A percentile compares a stretch with the other conserved stretches of the same genome.
phyloP scores from a whole-genome alignment of 2,329 filamentous ascomycete species.

The Trichoderma cornu-damae region DNA sequence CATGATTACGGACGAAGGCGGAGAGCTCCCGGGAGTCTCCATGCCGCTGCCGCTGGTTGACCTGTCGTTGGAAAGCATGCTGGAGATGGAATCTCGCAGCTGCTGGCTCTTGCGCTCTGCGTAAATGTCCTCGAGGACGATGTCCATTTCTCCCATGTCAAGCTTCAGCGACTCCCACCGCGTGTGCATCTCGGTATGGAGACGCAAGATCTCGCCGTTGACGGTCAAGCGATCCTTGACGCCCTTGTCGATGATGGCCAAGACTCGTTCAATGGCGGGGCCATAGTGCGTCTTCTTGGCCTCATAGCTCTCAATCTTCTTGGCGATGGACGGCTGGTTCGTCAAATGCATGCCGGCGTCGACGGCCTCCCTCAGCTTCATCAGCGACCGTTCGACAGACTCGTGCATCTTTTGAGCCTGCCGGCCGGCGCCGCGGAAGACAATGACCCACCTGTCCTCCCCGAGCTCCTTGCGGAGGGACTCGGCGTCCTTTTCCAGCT shows the following conservation, averaged over 20 bases:
- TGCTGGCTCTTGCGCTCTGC: conserved; percentile 62
- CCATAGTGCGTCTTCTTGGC: conserved; percentile 93
- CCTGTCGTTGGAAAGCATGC: conserved; percentile 77
- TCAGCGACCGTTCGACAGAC: conserved; percentile 81
- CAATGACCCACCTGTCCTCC: conserved; percentile 92
- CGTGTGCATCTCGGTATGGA: conserved; percentile 80
- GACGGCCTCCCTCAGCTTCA: conserved; percentile 74
- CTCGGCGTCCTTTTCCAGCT: conserved; percentile 85
- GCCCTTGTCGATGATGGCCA: conserved; percentile 92
- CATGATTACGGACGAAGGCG: conserved; percentile 58
- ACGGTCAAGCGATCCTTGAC: conserved; percentile 92
- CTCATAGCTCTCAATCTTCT: conserved; percentile 89
- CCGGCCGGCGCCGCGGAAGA: conserved; percentile 86
- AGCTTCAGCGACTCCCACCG: conserved; percentile 72
- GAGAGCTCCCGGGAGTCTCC: conserved; percentile 66
- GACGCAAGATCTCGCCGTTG: conserved; percentile 86
- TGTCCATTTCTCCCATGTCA: conserved; percentile 73
- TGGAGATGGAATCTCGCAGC: conserved; percentile 87
- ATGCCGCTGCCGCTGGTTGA: conserved; percentile 64
- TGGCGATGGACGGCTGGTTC: conserved; percentile 63
- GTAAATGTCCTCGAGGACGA: conserved; percentile 67
- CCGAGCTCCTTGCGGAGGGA: conserved; percentile 82
- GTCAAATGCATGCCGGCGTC: conserved; percentile 69
- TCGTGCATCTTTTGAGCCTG: conserved; percentile 97
- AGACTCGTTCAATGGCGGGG: conserved; percentile 83